Base-by-base conservation (phyloP, 768 basidiomycete species). In the Aureoboletus auriporus region DNA sequence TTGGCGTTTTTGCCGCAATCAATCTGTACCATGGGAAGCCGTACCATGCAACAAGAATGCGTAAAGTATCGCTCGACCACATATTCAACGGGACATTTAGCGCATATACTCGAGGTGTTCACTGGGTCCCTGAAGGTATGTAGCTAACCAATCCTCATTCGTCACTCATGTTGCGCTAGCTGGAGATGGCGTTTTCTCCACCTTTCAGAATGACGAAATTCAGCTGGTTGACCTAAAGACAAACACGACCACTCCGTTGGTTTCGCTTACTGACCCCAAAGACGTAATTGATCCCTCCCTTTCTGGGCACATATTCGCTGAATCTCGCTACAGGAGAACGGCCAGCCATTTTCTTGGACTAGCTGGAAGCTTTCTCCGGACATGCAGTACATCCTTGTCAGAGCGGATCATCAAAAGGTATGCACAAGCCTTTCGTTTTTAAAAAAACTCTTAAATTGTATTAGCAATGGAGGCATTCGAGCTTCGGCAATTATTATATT, bases 381-480 rank as follows among this genome's bases (percentile, higher is more conserved):
- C 68, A 87, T 92, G 86, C 80, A 87, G 60, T 88, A 89, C 68
- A 76, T 98, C 42, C 78, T 98, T 16, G 69, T 99, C 44, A 85
- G 89, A 62, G 73, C 90, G 0, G 75, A 90, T 61, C 69, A 80
- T 57, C 67, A 69, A 47, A 94, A 96, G 77, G 92, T 84, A 51
- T 44, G 65, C 53, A 33, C 16, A 29, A 26, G 5, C 11, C 44
- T 26, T 38, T 6, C 17, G 26, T 46, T 48, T 29, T 23, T 5
- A 12, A 27, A 30, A 23, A 23, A 23, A 23, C n/a, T 51, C 41
- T 61, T 45, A 46, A 58, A 27, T 8, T 37, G n/a, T 12, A 34
- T 30, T 54, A 93, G 86, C 90, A 94, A 84, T 99, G 96, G 96
- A 83, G 96, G 39, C 78, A 86, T 66, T 96, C 93, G 6, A 83